A percentile compares a stretch with the other conserved stretches of the same genome.
phyloP scores from a whole-genome alignment of 805 yeast species.

The Yarrowia sp. region DNA sequence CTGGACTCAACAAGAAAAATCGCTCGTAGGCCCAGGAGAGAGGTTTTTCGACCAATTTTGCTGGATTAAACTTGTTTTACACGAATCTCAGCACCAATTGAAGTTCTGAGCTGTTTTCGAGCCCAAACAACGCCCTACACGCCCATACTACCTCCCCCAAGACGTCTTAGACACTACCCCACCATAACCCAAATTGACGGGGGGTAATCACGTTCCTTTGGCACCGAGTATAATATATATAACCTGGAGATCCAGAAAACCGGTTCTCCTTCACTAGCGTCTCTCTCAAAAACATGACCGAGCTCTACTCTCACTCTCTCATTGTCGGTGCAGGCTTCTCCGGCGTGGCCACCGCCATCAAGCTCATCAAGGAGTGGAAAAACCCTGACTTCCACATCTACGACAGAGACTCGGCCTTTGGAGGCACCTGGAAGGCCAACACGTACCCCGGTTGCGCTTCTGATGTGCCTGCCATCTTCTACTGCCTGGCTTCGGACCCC shows the following conservation, averaged over 20 bases:
- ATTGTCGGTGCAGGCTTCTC: constrained; percentile 30
- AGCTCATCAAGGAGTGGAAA: constrained; percentile 27
- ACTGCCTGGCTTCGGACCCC: constrained; percentile 25
- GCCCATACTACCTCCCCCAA: neutral
- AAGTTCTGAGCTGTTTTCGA: too few relatives aligned
- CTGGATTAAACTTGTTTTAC: too few relatives aligned
- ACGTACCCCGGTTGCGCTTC: constrained; percentile 29
- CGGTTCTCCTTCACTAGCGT: neutral
- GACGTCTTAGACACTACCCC: constrained; percentile 19
- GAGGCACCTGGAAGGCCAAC: constrained; percentile 28
- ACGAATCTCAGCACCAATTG: too few relatives aligned
- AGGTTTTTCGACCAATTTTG: too few relatives aligned
- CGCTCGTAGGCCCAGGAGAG: too few relatives aligned
- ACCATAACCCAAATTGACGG: constrained; percentile 3
- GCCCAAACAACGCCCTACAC: too few relatives aligned
- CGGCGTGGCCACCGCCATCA: constrained; percentile 30
- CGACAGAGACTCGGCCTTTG: constrained; percentile 26
- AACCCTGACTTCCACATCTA: constrained; percentile 29
- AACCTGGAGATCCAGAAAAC: neutral
- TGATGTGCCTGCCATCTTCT: constrained; percentile 27
- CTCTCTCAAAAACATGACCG: neutral
- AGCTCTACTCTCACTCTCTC: constrained; percentile 22
- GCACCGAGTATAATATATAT: neutral
- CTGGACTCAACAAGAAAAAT: neutral
- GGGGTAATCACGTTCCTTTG: constrained; percentile 19